Conservation (phyloP, 805 yeast genomes). For the Cyberlindnera saturnus region DNA sequence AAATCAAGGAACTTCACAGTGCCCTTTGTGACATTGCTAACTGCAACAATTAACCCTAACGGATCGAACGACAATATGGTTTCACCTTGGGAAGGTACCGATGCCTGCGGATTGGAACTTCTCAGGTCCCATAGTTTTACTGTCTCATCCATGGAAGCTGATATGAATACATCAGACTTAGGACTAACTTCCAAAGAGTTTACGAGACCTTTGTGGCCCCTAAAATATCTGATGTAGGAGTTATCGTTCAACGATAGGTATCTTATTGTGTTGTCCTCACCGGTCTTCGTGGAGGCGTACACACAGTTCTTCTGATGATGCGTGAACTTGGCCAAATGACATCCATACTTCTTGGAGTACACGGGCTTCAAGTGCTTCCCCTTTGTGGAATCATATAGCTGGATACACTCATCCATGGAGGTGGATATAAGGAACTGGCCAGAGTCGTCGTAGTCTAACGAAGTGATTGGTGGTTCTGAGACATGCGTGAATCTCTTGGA, state of each 20-base stretch:
- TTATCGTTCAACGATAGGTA: constrained; percentile 73
- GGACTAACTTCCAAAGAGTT: constrained; percentile 70
- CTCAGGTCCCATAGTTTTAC: constrained; percentile 86
- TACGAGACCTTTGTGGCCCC: constrained; percentile 80
- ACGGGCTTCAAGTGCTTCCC: constrained; percentile 68
- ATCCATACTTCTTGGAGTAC: constrained; percentile 87
- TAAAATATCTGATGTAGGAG: constrained; percentile 75
- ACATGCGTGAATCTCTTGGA: constrained; percentile 47
- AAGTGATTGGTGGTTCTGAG: constrained; percentile 43
- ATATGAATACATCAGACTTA: constrained; percentile 52
- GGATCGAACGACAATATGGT: constrained; percentile 72
- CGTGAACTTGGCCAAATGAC: constrained; percentile 79
- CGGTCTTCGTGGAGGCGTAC: constrained; percentile 69
- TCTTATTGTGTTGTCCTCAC: constrained; percentile 68
- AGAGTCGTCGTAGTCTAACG: constrained; percentile 76
- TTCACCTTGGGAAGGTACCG: constrained; percentile 48
- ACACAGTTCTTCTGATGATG: constrained; percentile 67
- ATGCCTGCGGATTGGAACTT: constrained; percentile 58
- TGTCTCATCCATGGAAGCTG: constrained; percentile 70
- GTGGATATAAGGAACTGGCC: constrained; percentile 75
- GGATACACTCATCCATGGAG: constrained; percentile 78
- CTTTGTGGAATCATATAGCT: constrained; percentile 65
- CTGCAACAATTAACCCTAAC: constrained; percentile 73
- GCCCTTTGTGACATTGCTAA: constrained; percentile 41
- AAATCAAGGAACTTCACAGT: constrained; percentile 57